Evolutionary conservation across 2,329 filamentous ascomycete genomes (phyloP), one percentile per base, ranked within the genome.

Genomic region (Chrysoporthe puriensis): DNA sequence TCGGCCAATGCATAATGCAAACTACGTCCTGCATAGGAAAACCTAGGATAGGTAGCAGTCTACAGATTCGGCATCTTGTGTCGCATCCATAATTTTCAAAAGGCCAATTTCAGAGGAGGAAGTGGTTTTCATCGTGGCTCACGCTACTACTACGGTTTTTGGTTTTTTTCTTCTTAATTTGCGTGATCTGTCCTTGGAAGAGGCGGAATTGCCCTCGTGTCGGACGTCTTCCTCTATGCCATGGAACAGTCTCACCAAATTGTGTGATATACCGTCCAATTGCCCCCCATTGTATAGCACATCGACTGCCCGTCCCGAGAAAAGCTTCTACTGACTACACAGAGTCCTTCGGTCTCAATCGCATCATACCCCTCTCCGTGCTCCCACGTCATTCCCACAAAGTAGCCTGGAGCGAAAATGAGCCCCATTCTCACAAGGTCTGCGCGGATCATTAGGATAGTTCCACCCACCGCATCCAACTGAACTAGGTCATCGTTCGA

Each of bases 391-490:
- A 44, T 44, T 1, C 57, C 57, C 11, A 60, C 57, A 26, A 60
- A 60, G 11, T 44, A 60, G 36, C 57, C 57, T 16, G 57, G 40
- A 4, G 57, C 44, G n/a, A 60, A 60, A 18, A 60, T 60, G 57
- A 60, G 57, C 36, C 57, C 57, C 57, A 60, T 60, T n/a, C 57
- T 60, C 9, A 60, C 40, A 5, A 60, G 36, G n/a, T 60, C 57
- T 11, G 36, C 57, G 42, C 40, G 57, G 36, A 60, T 60, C 57
- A 59, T 59, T 11, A 59, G 18, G 11, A 59, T 7, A 13, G 57
- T 59, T 13, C 57, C 57, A 16, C 57, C 57, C 36, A 59, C 57
- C 6, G 57, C 57, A 11, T 59, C 57, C 57, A 59, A 36, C 57
- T 36, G n/a, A 5, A 59, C 57, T 18, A 59, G 4, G 18, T 59